Evolutionary conservation across 2,329 filamentous ascomycete genomes (phyloP).

Genomic region (Diplodia intermedia): DNA sequence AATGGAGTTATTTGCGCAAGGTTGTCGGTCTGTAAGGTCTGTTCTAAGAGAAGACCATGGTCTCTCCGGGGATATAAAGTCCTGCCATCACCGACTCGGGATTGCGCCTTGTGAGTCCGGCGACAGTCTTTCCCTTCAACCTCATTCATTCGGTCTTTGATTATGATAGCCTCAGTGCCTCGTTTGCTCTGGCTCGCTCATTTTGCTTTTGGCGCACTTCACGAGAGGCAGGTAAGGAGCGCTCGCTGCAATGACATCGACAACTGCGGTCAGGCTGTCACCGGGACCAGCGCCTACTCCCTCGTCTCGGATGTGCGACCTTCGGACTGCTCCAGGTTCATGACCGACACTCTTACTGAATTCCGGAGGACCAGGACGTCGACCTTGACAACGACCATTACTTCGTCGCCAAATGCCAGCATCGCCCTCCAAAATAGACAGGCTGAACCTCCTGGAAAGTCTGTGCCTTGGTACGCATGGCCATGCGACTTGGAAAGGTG

Average conservation of each 20-base stretch:
- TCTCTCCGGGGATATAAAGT: not conserved
- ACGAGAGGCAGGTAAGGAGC: conserved; percentile 3
- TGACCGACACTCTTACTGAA: conserved; percentile 20
- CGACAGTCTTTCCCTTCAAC: not conserved
- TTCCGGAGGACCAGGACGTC: not conserved
- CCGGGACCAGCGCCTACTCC: conserved; percentile 1
- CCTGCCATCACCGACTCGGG: not conserved
- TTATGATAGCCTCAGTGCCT: not conserved
- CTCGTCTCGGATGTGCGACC: not conserved
- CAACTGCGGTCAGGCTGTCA: conserved; percentile 7
- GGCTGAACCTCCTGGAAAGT: not conserved
- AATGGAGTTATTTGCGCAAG: not conserved
- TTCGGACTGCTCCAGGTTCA: conserved; percentile 30
- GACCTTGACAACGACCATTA: conserved; percentile 6
- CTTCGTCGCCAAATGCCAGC: not conserved
- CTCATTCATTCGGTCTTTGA: not conserved
- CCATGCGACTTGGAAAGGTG: conserved; percentile 26
- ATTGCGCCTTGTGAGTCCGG: not conserved
- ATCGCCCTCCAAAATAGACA: not conserved
- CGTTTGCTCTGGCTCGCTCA: not conserved
- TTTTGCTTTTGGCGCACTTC: conserved; percentile 4
- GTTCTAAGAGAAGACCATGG: not conserved
- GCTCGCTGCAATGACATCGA: conserved; percentile 15
- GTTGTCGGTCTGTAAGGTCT: not conserved
- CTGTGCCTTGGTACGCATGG: conserved; percentile 25